Evolutionary conservation across 1,284 basidiomycete genomes (phyloP).

Genomic region (Leucoagaricus sp.): DNA sequence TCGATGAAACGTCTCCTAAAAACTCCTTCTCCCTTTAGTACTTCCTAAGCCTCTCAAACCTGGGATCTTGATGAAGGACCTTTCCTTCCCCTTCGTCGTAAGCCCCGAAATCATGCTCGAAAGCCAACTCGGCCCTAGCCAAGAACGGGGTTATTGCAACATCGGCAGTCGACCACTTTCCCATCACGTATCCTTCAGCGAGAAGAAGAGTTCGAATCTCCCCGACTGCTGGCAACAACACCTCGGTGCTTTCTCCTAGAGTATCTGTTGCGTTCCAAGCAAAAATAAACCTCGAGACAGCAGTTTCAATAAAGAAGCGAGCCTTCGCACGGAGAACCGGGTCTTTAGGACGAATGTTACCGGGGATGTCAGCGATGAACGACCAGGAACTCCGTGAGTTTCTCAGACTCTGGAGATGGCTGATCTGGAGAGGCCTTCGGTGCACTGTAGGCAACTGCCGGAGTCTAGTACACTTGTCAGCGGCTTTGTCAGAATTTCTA

Average conservation of each 20-base stretch:
- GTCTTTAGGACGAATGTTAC: conserved; percentile 48
- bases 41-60: conserved; percentile 43
- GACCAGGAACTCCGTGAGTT: conserved; percentile 63
- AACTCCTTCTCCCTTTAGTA: conserved; percentile 51
- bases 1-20: conserved; percentile 46
- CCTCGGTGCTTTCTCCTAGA: conserved; percentile 43
- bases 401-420: conserved; percentile 56
- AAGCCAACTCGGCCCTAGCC: conserved; percentile 38
- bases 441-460: conserved; percentile 59
- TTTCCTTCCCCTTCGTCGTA: conserved; percentile 44
- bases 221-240: conserved; percentile 40
- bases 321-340: conserved; percentile 55
- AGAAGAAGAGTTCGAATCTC: conserved; percentile 45
- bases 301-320: conserved; percentile 60
- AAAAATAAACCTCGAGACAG: conserved; percentile 45
- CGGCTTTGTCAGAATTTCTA: neutral
- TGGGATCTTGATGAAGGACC: conserved; percentile 36
- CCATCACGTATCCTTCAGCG: conserved; percentile 40
- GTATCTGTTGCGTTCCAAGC: conserved; percentile 35
- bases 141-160: conserved; percentile 52
- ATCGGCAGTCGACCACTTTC: conserved; percentile 57
- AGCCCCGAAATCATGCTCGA: conserved; percentile 48
- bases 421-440: conserved; percentile 49
- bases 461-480: conserved; percentile 38
- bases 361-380: conserved; percentile 54